Evolutionary conservation across 2,329 filamentous ascomycete species (phyloP).

Genomic region (Aspergillus fructus): DNA sequence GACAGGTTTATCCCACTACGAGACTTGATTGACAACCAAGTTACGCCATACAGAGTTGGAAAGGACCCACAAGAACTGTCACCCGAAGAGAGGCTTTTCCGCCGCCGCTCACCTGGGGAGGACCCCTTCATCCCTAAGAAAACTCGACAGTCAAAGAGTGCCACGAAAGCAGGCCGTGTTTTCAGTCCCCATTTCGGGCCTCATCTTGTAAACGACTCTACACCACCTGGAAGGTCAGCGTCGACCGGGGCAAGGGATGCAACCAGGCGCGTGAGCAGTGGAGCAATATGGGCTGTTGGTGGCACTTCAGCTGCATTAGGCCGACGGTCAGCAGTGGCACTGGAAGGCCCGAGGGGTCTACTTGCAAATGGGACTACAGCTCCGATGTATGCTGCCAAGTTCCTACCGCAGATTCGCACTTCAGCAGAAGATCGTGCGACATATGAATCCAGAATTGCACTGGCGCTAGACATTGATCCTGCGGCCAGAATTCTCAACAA

Average conservation of each 20-base stretch:
- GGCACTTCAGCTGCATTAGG: slow-evolving; percentile 60
- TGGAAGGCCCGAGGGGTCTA: slow-evolving; percentile 64
- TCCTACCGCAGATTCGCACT: slow-evolving; percentile 48
- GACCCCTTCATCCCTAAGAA: slow-evolving; percentile 56
- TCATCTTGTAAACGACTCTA: slow-evolving; percentile 32
- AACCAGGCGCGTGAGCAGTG: slow-evolving; percentile 59
- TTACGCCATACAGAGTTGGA: slow-evolving; percentile 53
- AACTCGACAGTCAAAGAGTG: slow-evolving; percentile 22
- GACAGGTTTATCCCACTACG: slow-evolving; percentile 61
- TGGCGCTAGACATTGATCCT: slow-evolving; percentile 77
- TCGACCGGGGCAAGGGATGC: slow-evolving; percentile 15
- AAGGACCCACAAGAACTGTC: slow-evolving; percentile 49
- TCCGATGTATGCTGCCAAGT: slow-evolving; percentile 60
- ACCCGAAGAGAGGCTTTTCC: slow-evolving; percentile 47
- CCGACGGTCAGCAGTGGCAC: slow-evolving; percentile 44
- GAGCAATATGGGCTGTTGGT: slow-evolving; percentile 75
- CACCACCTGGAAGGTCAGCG: slow-evolving; percentile 11
- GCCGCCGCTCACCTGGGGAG: slow-evolving; percentile 42
- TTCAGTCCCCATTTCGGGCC: slow-evolving; percentile 33
- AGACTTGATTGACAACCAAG: slow-evolving; percentile 40
- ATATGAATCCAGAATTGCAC: slow-evolving; percentile 72
- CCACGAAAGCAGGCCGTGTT: slow-evolving; percentile 15
- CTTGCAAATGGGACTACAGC: slow-evolving; percentile 72
- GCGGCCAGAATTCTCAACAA: slow-evolving; percentile 65
- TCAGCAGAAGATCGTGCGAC: slow-evolving; percentile 63